Conservation (phyloP, 106 monocot genomes). For the Dendrobium catenatum region DNA sequence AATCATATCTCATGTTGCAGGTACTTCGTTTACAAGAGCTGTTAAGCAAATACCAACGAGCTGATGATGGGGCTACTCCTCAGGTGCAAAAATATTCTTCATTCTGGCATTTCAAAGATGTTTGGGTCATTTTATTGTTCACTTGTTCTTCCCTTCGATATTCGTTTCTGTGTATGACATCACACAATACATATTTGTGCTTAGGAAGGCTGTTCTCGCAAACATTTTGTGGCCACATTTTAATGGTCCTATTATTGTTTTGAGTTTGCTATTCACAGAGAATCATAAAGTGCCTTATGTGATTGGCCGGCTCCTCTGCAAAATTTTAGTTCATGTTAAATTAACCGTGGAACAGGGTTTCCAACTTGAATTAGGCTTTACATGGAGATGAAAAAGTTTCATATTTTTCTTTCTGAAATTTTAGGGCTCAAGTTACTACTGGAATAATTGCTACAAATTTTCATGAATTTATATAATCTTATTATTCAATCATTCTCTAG, state of each 20-base stretch:
- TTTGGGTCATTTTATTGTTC: not conserved
- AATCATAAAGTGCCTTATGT: not conserved
- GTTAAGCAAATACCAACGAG: constrained; percentile 86
- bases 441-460: not conserved
- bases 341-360: not conserved
- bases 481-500: no score
- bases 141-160: not conserved
- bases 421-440: not conserved
- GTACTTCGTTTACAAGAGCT: constrained; percentile 91
- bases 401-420: not conserved
- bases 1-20: constrained; percentile 29
- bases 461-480: not conserved
- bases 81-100: constrained; percentile 40
- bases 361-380: not conserved
- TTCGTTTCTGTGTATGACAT: not conserved
- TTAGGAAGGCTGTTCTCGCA: not conserved
- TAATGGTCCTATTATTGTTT: not conserved
- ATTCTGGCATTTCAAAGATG: not conserved
- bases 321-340: not conserved
- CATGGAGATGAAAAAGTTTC: not conserved
- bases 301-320: not conserved
- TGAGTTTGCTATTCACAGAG: no score
- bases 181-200: not conserved
- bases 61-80: constrained; percentile 89
- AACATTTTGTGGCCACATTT: not conserved